phyloP scores from a whole-genome alignment of 2,329 filamentous ascomycete genomes.

The Sordariomycetes sp. region DNA sequence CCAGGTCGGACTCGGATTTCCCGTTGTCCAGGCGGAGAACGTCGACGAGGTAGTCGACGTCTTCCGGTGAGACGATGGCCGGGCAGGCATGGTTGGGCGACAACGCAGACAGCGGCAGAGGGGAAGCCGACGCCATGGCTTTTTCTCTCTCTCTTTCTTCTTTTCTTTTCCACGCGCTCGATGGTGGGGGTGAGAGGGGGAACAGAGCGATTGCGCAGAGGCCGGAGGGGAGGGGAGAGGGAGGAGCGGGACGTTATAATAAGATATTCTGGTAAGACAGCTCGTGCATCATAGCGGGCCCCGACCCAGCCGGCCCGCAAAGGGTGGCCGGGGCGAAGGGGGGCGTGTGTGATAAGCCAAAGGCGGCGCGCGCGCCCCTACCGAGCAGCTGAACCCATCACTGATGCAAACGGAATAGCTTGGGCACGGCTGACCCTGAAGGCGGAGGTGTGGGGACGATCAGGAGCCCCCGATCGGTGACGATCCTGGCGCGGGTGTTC shows the following conservation, averaged over 20 bases:
- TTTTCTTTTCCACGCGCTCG: neutral
- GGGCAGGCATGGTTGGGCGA: neutral
- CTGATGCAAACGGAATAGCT: neutral
- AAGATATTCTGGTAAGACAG: neutral
- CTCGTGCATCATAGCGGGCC: neutral
- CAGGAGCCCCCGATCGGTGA: neutral
- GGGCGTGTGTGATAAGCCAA: no score
- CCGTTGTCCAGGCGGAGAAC: constrained; percentile 24
- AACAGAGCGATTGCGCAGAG: neutral
- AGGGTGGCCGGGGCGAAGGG: no score
- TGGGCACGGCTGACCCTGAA: neutral
- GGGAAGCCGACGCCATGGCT: neutral
- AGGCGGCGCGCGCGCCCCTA: no score
- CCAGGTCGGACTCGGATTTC: constrained; percentile 26
- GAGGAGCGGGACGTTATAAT: neutral
- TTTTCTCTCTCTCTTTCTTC: neutral
- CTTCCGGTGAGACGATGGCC: neutral
- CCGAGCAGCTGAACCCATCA: neutral
- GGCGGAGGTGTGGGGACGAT: neutral
- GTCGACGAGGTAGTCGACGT: constrained; percentile 12
- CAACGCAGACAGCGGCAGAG: neutral
- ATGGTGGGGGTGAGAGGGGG: neutral
- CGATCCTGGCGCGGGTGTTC: neutral
- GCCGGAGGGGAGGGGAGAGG: neutral
- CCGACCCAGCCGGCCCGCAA: neutral